phyloP scores from a whole-genome alignment of 495 filamentous ascomycete genomes.

The Darksidea phi region DNA sequence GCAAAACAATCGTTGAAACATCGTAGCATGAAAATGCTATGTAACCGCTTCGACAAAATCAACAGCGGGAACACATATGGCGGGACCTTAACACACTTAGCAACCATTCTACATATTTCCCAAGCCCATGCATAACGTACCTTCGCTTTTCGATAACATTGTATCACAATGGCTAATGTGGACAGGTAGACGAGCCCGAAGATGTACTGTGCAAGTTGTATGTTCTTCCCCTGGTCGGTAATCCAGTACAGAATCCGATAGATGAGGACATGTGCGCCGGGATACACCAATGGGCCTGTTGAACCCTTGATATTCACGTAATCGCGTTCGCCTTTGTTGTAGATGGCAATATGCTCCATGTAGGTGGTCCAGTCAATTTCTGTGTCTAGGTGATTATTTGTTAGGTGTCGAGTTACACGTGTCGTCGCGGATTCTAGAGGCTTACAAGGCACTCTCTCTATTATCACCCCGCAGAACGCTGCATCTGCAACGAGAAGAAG shows the following conservation, averaged over 20 bases:
- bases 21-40: constrained; percentile 88
- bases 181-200: constrained; percentile 77
- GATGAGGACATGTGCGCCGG: constrained; percentile 87
- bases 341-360: constrained; percentile 87
- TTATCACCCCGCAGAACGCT: constrained; percentile 68
- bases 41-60: constrained; percentile 83
- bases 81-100: constrained; percentile 60
- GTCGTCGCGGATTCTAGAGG: constrained; percentile 1
- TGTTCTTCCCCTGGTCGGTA: constrained; percentile 73
- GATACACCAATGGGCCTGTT: constrained; percentile 92
- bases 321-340: constrained; percentile 78
- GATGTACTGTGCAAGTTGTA: constrained; percentile 72
- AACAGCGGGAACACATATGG: constrained; percentile 87
- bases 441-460: constrained; percentile 86
- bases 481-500: constrained; percentile 72
- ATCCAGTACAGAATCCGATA: constrained; percentile 77
- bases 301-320: constrained; percentile 77
- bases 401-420: constrained; percentile 12
- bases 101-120: constrained; percentile 1
- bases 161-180: constrained; percentile 72
- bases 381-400: constrained; percentile 63
- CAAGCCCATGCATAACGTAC: constrained; percentile 40
- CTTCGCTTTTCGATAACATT: constrained; percentile 74
- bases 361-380: constrained; percentile 98
- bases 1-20: constrained; percentile 96